Conservation (phyloP, 495 filamentous ascomycete genomes). For the Jackrogersella minutella region DNA sequence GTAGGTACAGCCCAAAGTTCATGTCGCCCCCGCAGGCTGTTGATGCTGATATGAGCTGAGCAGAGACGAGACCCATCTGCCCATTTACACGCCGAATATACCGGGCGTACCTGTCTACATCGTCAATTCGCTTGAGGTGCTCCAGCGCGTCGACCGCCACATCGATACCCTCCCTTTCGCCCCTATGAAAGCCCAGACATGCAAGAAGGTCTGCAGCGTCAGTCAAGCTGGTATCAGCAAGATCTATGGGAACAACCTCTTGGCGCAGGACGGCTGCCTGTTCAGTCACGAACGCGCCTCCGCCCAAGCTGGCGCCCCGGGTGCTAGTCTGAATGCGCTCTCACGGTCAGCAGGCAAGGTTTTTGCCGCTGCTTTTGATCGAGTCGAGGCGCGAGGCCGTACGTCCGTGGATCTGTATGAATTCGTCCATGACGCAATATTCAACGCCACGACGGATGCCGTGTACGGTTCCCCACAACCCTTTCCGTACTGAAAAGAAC, state of each 20-base stretch:
- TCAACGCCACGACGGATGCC: slow-evolving; percentile 14
- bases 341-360: neutral
- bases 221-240: slow-evolving; percentile 27
- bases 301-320: slow-evolving; percentile 14
- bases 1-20: slow-evolving; percentile 4
- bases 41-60: slow-evolving; percentile 3
- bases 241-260: slow-evolving; percentile 15
- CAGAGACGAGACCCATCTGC: slow-evolving; percentile 14
- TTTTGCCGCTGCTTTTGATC: no score
- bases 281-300: neutral
- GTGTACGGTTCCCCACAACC: slow-evolving; percentile 18
- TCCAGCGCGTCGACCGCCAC: slow-evolving; percentile 33
- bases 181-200: slow-evolving; percentile 1
- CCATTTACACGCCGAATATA: slow-evolving; percentile 45
- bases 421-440: neutral
- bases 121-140: slow-evolving; percentile 34
- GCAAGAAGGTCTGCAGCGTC: slow-evolving; percentile 9
- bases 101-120: slow-evolving; percentile 38
- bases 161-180: slow-evolving; percentile 31
- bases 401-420: neutral
- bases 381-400: no score
- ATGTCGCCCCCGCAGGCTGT: neutral
- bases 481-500: slow-evolving; percentile 3
- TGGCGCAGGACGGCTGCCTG: neutral
- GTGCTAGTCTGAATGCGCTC: slow-evolving; percentile 23